A percentile compares a stretch with the other conserved stretches of the same genome.
Conservation (phyloP, 306 rosid genomes). For the Rosa persica region DNA sequence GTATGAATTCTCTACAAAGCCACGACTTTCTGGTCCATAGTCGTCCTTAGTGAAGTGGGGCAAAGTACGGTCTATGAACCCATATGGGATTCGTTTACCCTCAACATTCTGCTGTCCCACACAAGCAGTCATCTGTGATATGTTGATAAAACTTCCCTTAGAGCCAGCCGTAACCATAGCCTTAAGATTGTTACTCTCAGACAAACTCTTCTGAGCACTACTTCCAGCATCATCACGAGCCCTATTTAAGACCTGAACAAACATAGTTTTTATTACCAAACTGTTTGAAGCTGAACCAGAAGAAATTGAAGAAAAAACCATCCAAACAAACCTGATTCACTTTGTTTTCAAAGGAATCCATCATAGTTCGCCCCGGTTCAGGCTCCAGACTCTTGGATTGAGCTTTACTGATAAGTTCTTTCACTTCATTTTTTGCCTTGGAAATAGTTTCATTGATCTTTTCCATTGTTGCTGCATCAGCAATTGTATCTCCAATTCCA, state of each 20-base stretch:
- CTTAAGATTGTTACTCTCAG: slow-evolving; percentile 93
- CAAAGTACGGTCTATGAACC: slow-evolving; percentile 88
- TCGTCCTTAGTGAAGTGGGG: slow-evolving; percentile 98
- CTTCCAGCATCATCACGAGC: slow-evolving; percentile 99
- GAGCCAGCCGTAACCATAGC: slow-evolving; percentile 99
- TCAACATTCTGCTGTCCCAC: slow-evolving; percentile 99
- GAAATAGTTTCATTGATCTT: slow-evolving; percentile 85
- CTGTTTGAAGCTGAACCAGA: slow-evolving; percentile 9
- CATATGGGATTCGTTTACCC: slow-evolving; percentile 98
- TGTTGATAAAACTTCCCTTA: slow-evolving; percentile 98
- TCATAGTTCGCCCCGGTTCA: slow-evolving; percentile 98
- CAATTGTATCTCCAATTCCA: slow-evolving; percentile 98
- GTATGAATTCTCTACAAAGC: slow-evolving; percentile 97
- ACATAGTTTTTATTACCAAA: slow-evolving; percentile 17
- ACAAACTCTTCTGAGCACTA: slow-evolving; percentile 93
- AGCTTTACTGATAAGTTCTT: slow-evolving; percentile 77
- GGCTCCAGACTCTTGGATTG: slow-evolving; percentile 84
- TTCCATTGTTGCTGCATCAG: slow-evolving; percentile 95
- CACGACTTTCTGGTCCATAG: slow-evolving; percentile 99
- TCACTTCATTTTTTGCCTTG: slow-evolving; percentile 82
- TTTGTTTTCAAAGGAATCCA: slow-evolving; percentile 95
- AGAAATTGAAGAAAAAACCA: slow-evolving; percentile 19
- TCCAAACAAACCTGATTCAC: slow-evolving; percentile 72
- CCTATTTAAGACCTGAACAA: slow-evolving; percentile 64
- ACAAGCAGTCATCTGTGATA: slow-evolving; percentile 99